These are phyloP conservation scores for Talaromyces albobiverticillius DNA, from an alignment of 2,329 filamentous ascomycete genomes.

Conservation along the genomic window DNA sequence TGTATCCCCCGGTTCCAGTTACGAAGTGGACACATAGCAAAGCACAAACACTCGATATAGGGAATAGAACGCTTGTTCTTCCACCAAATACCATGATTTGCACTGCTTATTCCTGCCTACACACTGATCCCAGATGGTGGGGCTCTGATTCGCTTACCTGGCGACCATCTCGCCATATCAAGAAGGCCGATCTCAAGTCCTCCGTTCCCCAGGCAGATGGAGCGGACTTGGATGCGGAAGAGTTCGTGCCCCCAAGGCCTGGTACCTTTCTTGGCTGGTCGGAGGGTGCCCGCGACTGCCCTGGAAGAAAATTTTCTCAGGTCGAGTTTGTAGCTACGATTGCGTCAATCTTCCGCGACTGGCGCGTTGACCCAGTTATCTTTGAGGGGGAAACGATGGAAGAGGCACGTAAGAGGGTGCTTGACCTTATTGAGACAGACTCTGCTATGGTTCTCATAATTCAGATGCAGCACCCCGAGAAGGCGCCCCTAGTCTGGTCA, in stretches of 20 bases:
- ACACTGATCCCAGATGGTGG: conserved; percentile 9
- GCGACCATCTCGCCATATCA: conserved; percentile 3
- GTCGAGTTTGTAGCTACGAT: not conserved
- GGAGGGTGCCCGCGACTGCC: not conserved
- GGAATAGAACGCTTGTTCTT: not conserved
- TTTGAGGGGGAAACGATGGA: conserved; percentile 1
- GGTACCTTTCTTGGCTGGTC: conserved; percentile 3
- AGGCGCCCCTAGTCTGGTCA: conserved; percentile 1
- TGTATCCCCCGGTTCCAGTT: conserved; percentile 1
- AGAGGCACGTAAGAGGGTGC: conserved; percentile 1
- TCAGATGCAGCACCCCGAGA: conserved; percentile 8
- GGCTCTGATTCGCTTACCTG: conserved; percentile 1
- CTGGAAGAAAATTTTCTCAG: not conserved
- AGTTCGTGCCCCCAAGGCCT: not conserved
- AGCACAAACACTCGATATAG: not conserved
- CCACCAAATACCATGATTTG: conserved; percentile 3
- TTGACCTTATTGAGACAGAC: conserved; percentile 1
- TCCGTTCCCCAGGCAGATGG: too few relatives aligned
- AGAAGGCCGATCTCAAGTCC: not conserved
- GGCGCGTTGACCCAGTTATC: not conserved
- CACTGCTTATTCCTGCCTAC: not conserved
- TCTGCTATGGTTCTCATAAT: conserved; percentile 7
- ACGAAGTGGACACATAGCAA: not conserved
- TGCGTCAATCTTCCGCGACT: not conserved
- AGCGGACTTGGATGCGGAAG: not conserved